Evolutionary conservation across 331 rosid genomes (phyloP).

Genomic region (Ulmus americana): DNA sequence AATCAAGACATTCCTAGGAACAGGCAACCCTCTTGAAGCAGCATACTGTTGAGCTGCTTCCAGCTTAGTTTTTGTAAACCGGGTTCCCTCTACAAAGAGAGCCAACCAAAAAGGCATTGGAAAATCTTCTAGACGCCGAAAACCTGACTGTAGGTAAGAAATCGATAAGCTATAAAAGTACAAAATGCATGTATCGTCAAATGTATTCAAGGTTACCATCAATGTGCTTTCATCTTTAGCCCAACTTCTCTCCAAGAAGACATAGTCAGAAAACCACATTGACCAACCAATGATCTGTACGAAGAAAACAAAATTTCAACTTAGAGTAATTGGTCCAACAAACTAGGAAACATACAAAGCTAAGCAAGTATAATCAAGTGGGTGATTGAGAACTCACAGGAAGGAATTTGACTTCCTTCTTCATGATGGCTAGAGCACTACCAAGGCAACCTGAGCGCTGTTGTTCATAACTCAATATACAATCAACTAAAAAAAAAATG

Average conservation of each 20-base stretch:
- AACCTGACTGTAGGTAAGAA: conserved; percentile 52
- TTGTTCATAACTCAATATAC: conserved; percentile 9
- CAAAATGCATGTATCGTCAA: not conserved
- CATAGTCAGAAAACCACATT: conserved; percentile 80
- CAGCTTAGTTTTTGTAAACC: conserved; percentile 64
- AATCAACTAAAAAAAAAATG: not conserved
- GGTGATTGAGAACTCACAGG: conserved; percentile 49
- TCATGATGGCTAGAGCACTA: conserved; percentile 66
- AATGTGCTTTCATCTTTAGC: conserved; percentile 53
- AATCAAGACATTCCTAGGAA: conserved; percentile 70
- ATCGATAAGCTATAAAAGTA: conserved; percentile 5
- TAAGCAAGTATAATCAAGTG: conserved; percentile 6
- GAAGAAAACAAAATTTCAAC: not conserved
- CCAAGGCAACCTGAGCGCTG: conserved; percentile 89
- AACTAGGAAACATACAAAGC: not conserved
- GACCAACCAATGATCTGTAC: conserved; percentile 90
- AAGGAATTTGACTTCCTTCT: conserved; percentile 58
- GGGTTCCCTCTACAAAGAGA: conserved; percentile 88
- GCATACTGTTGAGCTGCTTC: conserved; percentile 71
- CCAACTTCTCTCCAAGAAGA: conserved; percentile 81
- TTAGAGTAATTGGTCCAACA: not conserved
- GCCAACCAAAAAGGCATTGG: conserved; percentile 81
- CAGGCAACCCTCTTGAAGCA: conserved; percentile 60
- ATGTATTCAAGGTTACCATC: conserved; percentile 38
- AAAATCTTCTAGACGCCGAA: conserved; percentile 42